Conservation (phyloP, 2,329 filamentous ascomycete species). For the Cytospora paraplurivora region DNA sequence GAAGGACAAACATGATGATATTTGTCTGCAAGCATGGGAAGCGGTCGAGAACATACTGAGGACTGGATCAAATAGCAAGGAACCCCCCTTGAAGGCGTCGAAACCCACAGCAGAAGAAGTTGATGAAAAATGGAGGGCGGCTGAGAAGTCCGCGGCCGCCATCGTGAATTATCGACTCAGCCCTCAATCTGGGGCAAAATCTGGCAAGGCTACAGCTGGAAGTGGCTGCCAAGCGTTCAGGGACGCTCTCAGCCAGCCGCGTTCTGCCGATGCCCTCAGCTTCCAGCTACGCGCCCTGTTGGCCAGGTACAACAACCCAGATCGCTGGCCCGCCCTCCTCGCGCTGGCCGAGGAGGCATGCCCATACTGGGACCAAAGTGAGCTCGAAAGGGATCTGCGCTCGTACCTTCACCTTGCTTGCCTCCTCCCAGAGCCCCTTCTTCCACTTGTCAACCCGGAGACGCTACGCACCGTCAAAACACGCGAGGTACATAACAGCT, state of each 20-base stretch:
- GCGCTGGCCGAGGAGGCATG: slow-evolving; percentile 11
- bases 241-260: neutral
- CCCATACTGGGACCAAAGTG: slow-evolving; percentile 19
- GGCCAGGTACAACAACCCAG: slow-evolving; percentile 2
- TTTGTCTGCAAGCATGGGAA: slow-evolving; percentile 22
- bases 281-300: slow-evolving; percentile 25
- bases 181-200: neutral
- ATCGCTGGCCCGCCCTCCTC: slow-evolving; percentile 10
- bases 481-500: slow-evolving; percentile 27
- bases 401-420: slow-evolving; percentile 21
- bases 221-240: slow-evolving; percentile 3
- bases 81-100: neutral
- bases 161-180: neutral
- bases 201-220: neutral
- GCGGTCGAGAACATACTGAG: slow-evolving; percentile 10
- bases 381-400: slow-evolving; percentile 21
- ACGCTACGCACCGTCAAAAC: slow-evolving; percentile 18
- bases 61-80: slow-evolving; percentile 3
- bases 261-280: slow-evolving; percentile 12
- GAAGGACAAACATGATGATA: neutral
- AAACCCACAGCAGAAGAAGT: slow-evolving; percentile 9
- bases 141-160: slow-evolving; percentile 4
- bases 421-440: slow-evolving; percentile 8
- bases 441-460: slow-evolving; percentile 9
- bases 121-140: slow-evolving; percentile 13